These are phyloP conservation scores for Lepidium africanum DNA, from an alignment of 345 rosid species.

Conservation along the genomic window DNA sequence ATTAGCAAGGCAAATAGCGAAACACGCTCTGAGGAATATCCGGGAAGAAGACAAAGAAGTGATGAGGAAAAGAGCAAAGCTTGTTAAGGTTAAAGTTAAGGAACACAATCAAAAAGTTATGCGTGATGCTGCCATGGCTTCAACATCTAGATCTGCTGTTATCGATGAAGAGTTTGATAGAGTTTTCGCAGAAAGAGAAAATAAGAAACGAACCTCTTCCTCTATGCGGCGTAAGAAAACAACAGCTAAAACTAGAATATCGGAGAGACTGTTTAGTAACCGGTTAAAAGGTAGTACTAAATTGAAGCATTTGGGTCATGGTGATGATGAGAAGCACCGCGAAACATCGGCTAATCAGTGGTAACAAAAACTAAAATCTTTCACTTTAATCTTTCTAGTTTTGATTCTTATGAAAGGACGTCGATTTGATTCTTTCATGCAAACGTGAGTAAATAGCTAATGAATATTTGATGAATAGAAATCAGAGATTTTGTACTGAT, in stretches of 20 bases:
- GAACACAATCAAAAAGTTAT: conserved; percentile 75
- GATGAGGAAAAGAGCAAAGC: conserved; percentile 55
- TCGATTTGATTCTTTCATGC: neutral
- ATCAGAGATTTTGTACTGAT: neutral
- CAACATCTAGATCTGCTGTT: conserved; percentile 58
- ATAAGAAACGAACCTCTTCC: conserved; percentile 56
- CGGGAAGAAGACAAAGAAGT: conserved; percentile 49
- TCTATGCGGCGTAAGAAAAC: conserved; percentile 57
- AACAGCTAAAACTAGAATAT: conserved; percentile 56
- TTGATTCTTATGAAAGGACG: no score
- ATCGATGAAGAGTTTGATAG: conserved; percentile 35
- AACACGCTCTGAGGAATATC: conserved; percentile 71
- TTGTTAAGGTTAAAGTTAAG: conserved; percentile 56
- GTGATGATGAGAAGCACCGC: conserved; percentile 51
- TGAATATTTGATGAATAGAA: neutral
- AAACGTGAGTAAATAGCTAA: neutral
- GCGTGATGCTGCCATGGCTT: conserved; percentile 69
- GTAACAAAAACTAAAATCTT: conserved; percentile 27
- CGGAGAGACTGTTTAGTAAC: conserved; percentile 45
- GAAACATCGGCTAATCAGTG: conserved; percentile 85
- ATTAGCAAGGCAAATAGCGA: conserved; percentile 44
- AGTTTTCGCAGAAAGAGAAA: conserved; percentile 25
- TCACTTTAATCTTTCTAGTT: neutral
- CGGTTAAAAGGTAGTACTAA: conserved; percentile 46
- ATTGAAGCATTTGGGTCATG: conserved; percentile 36